Evolutionary conservation across 108 stramenopile genomes (phyloP).

Genomic region (Discostella stelligeroides): DNA sequence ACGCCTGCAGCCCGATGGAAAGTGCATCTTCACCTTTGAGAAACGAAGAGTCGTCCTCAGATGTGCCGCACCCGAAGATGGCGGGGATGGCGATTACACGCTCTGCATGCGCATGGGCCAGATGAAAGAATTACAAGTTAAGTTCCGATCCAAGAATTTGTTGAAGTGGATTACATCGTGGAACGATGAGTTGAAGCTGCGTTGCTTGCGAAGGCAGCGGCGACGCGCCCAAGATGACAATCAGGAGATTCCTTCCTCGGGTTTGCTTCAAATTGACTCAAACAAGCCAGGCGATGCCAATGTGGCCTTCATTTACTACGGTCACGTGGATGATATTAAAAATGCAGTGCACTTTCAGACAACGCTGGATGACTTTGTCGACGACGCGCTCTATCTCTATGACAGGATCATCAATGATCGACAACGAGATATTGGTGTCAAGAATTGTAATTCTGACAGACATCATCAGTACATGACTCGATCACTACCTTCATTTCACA

Average conservation of each 20-base stretch:
- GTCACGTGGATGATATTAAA: conserved; percentile 20
- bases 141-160: conserved; percentile 11
- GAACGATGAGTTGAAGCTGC: conserved; percentile 37
- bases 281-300: conserved; percentile 30
- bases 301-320: conserved; percentile 41
- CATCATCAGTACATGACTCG: background rate
- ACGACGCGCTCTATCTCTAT: conserved; percentile 34
- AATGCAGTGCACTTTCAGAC: conserved; percentile 27
- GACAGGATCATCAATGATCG: no score
- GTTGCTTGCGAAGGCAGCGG: conserved; percentile 6
- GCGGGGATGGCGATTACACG: conserved; percentile 28
- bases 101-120: conserved; percentile 29
- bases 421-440: conserved; percentile 9
- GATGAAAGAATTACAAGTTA: conserved; percentile 3
- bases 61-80: conserved; percentile 19
- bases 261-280: conserved; percentile 37
- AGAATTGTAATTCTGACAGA: background rate
- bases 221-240: background rate
- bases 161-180: conserved; percentile 32
- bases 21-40: conserved; percentile 37
- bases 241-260: conserved; percentile 24
- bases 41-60: conserved; percentile 22
- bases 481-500: background rate
- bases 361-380: conserved; percentile 43
- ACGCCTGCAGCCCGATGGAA: conserved; percentile 42